Evolutionary conservation across 2,329 filamentous ascomycete species (phyloP), one percentile per base, ranked within the genome.

Genomic region (Talaromyces sp.): DNA sequence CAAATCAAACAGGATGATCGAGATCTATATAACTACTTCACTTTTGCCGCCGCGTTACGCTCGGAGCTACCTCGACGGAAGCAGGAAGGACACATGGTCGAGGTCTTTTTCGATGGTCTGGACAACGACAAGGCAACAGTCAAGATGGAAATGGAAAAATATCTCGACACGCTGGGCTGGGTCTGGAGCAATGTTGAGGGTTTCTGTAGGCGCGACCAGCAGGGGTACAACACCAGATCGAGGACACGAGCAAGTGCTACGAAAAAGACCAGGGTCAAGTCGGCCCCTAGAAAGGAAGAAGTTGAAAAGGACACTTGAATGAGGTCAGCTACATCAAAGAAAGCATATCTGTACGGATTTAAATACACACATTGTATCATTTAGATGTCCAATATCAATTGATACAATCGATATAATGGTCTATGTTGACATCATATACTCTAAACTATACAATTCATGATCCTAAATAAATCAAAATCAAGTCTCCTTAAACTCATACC

Each of bases 401-500:
- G 27, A 33, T 33, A 13, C 10, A 15, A 33, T 33, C n/a, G 36
- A 39, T 39, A 39, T n/a, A 5, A n/a, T n/a, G 9, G 4, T 39
- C 33, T 5, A 36, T 36, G 1, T 39, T 8, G 36, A 39, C 6
- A 39, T 39, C 36, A 39, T 39, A 7, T 3, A 36, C 13, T 15
- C 33, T 15, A 39, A 39, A 6, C 36, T 39, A 39, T 39, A 39
- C 36, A 39, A 39, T 39, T 9, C 36, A n/a, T 13, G 8, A 1
- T 8, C 36, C 36, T n/a, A 39, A 5, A 39, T 17, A 8, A 1
- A 39, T n/a, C n/a, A 8, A 2, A 17, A 61, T 77, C 75, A 91
- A 62, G 88, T 91, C 82, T 91, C 88, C 57, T 80, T 78, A 76
- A 92, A 97, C 71, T 85, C 82, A 75, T 96, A 97, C 19, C 86